Conservation (phyloP, 2,329 filamentous ascomycete species). For the Botrytis medusae region DNA sequence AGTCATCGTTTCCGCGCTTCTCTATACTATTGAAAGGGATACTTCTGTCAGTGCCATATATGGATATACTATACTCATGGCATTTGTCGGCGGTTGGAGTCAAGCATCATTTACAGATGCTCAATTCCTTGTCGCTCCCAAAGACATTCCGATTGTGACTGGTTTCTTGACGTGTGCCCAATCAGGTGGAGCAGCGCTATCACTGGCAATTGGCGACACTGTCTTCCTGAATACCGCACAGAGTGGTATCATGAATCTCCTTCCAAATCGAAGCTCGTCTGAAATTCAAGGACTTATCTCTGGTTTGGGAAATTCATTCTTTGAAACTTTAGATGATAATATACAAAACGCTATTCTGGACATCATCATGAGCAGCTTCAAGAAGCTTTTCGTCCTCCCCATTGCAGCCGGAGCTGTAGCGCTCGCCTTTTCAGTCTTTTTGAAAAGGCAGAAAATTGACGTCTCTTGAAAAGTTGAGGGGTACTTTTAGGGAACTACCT, state of each 20-base stretch:
- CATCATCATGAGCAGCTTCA: constrained; percentile 36
- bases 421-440: constrained; percentile 31
- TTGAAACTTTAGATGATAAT: constrained; percentile 13
- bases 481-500: not conserved
- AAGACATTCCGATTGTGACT: not conserved
- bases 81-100: not conserved
- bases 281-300: constrained; percentile 26
- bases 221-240: constrained; percentile 1
- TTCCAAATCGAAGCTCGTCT: not conserved
- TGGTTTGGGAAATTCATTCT: constrained; percentile 19
- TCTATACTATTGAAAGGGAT: not conserved
- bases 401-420: constrained; percentile 35
- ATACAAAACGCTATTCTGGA: constrained; percentile 29
- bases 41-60: not conserved
- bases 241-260: not conserved
- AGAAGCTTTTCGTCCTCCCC: constrained; percentile 33
- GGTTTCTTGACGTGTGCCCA: not conserved
- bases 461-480: not conserved
- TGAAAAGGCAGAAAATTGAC: constrained; percentile 33
- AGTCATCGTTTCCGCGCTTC: not conserved
- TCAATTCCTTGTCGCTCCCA: not conserved
- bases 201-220: not conserved
- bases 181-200: not conserved
- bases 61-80: not conserved
- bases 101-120: not conserved